Evolutionary conservation across 345 rosid species (phyloP).

Genomic region (Clausena lansium): DNA sequence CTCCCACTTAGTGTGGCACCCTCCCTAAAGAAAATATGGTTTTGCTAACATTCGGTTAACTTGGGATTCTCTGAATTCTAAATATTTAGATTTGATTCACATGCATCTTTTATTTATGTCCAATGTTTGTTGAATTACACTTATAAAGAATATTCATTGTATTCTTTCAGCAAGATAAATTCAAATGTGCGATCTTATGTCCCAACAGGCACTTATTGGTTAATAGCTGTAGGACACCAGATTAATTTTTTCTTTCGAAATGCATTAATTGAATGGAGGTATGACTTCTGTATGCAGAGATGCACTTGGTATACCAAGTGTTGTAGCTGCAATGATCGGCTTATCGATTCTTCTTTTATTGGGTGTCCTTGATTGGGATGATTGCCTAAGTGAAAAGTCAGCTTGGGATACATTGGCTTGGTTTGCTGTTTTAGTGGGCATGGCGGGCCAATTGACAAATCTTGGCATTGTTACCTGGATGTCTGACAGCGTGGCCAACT

Average conservation of each 20-base stretch:
- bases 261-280: background rate
- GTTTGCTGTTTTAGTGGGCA: conserved; percentile 91
- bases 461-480: conserved; percentile 87
- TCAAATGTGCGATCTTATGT: background rate
- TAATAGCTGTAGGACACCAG: background rate
- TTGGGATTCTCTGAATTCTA: background rate
- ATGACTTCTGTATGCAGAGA: conserved; percentile 50
- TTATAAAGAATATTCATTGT: background rate
- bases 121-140: background rate
- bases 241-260: background rate
- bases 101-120: background rate
- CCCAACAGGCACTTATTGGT: background rate
- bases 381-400: conserved; percentile 89
- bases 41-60: background rate
- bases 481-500: conserved; percentile 69
- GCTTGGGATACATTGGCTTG: conserved; percentile 98
- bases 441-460: conserved; percentile 94
- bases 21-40: background rate
- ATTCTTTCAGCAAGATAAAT: background rate
- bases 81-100: conserved; percentile 2
- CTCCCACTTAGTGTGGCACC: too few species aligned
- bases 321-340: conserved; percentile 96
- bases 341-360: conserved; percentile 75
- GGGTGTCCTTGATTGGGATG: conserved; percentile 97
- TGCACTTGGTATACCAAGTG: conserved; percentile 77